Evolutionary conservation across 2,329 filamentous ascomycete species (phyloP).

Genomic region (Penicillium sp.): DNA sequence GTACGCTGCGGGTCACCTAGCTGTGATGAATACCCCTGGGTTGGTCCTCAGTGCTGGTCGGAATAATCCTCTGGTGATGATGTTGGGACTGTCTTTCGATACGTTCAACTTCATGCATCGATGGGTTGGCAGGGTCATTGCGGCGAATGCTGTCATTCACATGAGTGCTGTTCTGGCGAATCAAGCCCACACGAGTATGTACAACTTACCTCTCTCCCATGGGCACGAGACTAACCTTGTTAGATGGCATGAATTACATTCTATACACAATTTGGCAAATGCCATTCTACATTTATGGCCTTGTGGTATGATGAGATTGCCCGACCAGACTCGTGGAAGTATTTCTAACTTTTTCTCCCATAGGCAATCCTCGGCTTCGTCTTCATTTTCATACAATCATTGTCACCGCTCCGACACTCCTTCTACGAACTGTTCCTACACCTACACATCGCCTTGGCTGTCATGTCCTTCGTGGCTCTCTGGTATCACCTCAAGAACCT

Average conservation of each 20-base stretch:
- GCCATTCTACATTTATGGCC: conserved; percentile 31
- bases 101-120: conserved; percentile 87
- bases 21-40: conserved; percentile 83
- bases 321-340: conserved; percentile 28
- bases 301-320: conserved; percentile 25
- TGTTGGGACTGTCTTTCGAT: conserved; percentile 85
- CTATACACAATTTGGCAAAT: conserved; percentile 28
- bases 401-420: conserved; percentile 43
- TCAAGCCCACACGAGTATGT: conserved; percentile 23
- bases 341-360: conserved; percentile 40
- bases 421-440: conserved; percentile 48
- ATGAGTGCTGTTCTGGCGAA: conserved; percentile 43
- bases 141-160: conserved; percentile 67
- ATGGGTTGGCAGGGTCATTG: conserved; percentile 73
- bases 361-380: conserved; percentile 43
- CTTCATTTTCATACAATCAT: conserved; percentile 41
- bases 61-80: conserved; percentile 81
- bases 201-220: too few species aligned
- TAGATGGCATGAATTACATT: conserved; percentile 56
- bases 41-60: conserved; percentile 82
- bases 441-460: conserved; percentile 41
- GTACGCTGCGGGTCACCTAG: conserved; percentile 77
- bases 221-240: background rate
- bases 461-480: conserved; percentile 40
- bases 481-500: conserved; percentile 37